Evolutionary conservation across 352 stramenopile species (phyloP), one percentile per base, ranked within the genome.

Genomic region (Albugo laibachii): DNA sequence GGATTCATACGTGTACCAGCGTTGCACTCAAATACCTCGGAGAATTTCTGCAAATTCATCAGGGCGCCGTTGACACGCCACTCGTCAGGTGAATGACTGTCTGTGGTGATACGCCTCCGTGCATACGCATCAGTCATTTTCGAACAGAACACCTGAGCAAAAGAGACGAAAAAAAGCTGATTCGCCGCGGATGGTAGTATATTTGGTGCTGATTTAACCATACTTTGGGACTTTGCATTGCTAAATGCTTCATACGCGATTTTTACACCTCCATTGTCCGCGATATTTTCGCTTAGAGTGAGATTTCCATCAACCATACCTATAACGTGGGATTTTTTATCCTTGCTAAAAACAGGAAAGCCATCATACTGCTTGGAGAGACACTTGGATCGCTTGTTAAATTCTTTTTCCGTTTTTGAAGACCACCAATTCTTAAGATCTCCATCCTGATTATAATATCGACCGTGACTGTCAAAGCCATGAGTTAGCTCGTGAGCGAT

Each of bases 401-500:
- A 97, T 41, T 91, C 68, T 10, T 56, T 52, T 13, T 62, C 64
- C 20, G 94, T 95, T 35, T 70, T 64, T 20, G 81, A 60, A 18
- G 72, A 93, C 87, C 92, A 97, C 89, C 89, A 97, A 58, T 95
- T 71, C 0, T 80, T 59, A 47, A 97, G 68, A 42, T 95, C 95
- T 11, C 92, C 92, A 27, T 83, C 56, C 41, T 61, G 83, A 45
- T 83, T 71, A 47, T 80, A 95, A 50, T 94, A 92, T 35, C 80
- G 64, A 5, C 89, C 92, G 27, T 91, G 77, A 42, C 93, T 79
- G 53, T 97, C 92, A 58, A 96, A 97, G 5, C 87, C 89, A 55
- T 97, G 92, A 2, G 86, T 97, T 60, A 97, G 88, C 58, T 97
- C 92, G 53, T 97, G 89, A 4, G 86, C 92, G 43, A 97, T 93